Conservation (phyloP, 495 filamentous ascomycete species). For the Podospora fimiseda region DNA sequence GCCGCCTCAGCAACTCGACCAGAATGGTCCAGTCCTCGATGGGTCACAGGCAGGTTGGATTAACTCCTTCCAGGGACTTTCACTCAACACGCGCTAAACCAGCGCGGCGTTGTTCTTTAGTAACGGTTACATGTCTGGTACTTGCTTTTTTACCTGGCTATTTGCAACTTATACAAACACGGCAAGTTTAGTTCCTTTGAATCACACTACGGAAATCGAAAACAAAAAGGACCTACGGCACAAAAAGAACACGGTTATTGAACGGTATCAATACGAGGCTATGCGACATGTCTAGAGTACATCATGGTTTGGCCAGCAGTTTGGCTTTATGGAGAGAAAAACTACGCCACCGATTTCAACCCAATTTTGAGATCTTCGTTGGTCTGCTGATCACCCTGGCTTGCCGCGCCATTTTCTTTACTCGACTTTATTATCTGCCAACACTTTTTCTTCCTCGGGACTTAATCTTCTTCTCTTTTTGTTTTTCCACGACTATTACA, state of each 20-base stretch:
- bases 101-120: neutral
- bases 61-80: constrained; percentile 46
- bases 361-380: too few relatives aligned
- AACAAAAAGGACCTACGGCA: constrained; percentile 16
- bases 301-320: constrained; percentile 19
- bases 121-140: constrained; percentile 7
- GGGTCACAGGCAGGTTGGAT: constrained; percentile 39
- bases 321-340: constrained; percentile 5
- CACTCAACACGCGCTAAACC: constrained; percentile 42
- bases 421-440: neutral
- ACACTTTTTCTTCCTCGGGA: neutral
- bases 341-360: neutral
- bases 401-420: neutral
- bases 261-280: constrained; percentile 20
- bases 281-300: constrained; percentile 26
- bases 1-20: constrained; percentile 30
- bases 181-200: constrained; percentile 17
- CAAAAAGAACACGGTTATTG: constrained; percentile 19
- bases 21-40: constrained; percentile 26
- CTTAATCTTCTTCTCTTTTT: neutral
- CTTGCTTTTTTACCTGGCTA: constrained; percentile 11
- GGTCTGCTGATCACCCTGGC: too few relatives aligned
- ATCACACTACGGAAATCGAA: constrained; percentile 14
- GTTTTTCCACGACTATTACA: constrained; percentile 9
- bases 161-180: constrained; percentile 9